Conservation (phyloP, 768 basidiomycete species). For the Xerocomus potaroensis region DNA sequence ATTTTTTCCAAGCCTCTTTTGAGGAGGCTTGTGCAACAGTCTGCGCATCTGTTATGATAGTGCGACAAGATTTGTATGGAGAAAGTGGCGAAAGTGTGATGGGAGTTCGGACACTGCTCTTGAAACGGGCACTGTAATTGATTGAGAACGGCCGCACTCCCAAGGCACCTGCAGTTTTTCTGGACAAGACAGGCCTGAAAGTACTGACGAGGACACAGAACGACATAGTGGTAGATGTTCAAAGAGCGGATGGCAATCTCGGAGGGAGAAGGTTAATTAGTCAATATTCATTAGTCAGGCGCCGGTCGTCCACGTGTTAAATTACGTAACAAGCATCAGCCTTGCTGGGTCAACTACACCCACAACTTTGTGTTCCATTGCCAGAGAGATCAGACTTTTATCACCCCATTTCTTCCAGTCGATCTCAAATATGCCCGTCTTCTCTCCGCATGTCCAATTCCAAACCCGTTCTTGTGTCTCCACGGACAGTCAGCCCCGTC, state of each 20-base stretch:
- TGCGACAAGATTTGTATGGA: conserved; percentile 36
- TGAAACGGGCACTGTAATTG: conserved; percentile 13
- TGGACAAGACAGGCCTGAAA: conserved; percentile 16
- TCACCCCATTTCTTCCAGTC: conserved; percentile 60
- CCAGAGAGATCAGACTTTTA: conserved; percentile 62
- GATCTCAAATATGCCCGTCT: conserved; percentile 69
- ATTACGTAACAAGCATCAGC: conserved; percentile 16
- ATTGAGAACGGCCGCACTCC: conserved; percentile 21
- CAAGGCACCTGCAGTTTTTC: conserved; percentile 17
- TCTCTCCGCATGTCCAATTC: conserved; percentile 63
- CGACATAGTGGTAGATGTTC: conserved; percentile 13
- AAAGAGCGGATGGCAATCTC: not conserved
- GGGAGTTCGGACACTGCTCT: conserved; percentile 26
- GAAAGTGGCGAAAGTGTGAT: conserved; percentile 17
- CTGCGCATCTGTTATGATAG: conserved; percentile 45
- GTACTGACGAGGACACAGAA: conserved; percentile 2
- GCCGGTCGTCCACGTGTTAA: conserved; percentile 6
- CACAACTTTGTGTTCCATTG: conserved; percentile 64
- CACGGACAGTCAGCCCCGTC: conserved; percentile 21
- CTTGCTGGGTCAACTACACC: conserved; percentile 60
- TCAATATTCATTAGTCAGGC: conserved; percentile 9
- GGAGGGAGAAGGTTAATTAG: conserved; percentile 1
- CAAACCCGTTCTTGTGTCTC: conserved; percentile 46
- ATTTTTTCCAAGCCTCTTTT: conserved; percentile 45
- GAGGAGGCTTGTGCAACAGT: conserved; percentile 34